These are phyloP conservation scores for Russula foetens DNA, from an alignment of 768 basidiomycete genomes.

Conservation along the genomic window DNA sequence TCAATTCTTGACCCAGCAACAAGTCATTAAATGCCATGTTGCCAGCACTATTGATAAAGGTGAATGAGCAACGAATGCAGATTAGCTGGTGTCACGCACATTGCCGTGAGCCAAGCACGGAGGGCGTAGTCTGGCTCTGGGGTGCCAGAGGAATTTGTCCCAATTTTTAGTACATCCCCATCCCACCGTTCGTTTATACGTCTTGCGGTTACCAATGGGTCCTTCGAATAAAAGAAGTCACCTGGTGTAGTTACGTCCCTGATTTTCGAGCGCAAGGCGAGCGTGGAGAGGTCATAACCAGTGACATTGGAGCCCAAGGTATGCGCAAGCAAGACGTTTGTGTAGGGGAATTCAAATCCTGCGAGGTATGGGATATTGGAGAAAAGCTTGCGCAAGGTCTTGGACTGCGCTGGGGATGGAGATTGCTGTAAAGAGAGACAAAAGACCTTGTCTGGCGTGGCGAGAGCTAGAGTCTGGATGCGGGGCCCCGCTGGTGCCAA, in stretches of 20 bases:
- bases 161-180: neutral
- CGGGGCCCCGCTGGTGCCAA: neutral
- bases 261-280: neutral
- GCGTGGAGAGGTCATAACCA: conserved; percentile 9
- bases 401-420: neutral
- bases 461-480: neutral
- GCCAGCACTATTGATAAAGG: neutral
- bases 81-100: neutral
- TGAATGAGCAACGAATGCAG: neutral
- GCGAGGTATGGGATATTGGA: conserved; percentile 1
- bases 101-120: conserved; percentile 16
- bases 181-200: conserved; percentile 7
- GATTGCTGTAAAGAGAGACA: neutral
- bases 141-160: neutral
- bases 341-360: conserved; percentile 12
- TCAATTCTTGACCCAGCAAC: neutral
- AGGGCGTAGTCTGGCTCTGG: neutral
- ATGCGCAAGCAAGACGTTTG: conserved; percentile 1
- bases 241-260: neutral
- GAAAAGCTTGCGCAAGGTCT: conserved; percentile 7
- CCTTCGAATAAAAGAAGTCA: neutral
- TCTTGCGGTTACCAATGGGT: neutral
- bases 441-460: neutral
- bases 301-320: neutral
- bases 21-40: neutral